Percentiles rank a stretch among this genome's conserved stretches.
phyloP scores from a whole-genome alignment of 2,329 filamentous ascomycete genomes.

The Blumeria graminis region DNA sequence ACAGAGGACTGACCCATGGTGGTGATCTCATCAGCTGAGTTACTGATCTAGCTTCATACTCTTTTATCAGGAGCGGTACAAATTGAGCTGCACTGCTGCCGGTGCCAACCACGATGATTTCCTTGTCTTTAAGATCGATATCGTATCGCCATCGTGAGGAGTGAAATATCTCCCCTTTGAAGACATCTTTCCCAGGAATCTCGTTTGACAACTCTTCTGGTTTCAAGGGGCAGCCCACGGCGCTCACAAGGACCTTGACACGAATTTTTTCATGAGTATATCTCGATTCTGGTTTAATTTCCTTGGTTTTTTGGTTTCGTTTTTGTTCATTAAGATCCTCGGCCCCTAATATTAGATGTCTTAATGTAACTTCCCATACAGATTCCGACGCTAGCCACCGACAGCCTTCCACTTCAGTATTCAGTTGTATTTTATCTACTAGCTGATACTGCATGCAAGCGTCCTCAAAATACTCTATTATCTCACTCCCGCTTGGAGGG shows the following conservation, averaged over 20 bases:
- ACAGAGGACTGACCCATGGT: constrained; percentile 27
- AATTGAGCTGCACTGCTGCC: constrained; percentile 29
- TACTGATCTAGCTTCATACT: constrained; percentile 24
- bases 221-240: constrained; percentile 30
- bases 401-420: constrained; percentile 28
- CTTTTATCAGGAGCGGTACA: constrained; percentile 19
- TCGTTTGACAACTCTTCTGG: constrained; percentile 42
- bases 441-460: constrained; percentile 30
- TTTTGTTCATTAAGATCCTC: constrained; percentile 27
- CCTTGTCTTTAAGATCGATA: constrained; percentile 18
- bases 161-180: constrained; percentile 28
- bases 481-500: constrained; percentile 44
- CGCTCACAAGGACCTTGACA: constrained; percentile 28
- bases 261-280: constrained; percentile 26
- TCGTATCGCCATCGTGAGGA: constrained; percentile 28
- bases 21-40: constrained; percentile 33
- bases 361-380: background rate
- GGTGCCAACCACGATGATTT: constrained; percentile 26
- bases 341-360: constrained; percentile 24
- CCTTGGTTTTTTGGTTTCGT: constrained; percentile 19
- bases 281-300: constrained; percentile 22
- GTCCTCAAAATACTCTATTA: constrained; percentile 39
- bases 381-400: constrained; percentile 5
- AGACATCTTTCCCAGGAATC: constrained; percentile 28
- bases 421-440: constrained; percentile 31